Conservation (phyloP, 140 eudicot species). For the Anethum foeniculum region DNA sequence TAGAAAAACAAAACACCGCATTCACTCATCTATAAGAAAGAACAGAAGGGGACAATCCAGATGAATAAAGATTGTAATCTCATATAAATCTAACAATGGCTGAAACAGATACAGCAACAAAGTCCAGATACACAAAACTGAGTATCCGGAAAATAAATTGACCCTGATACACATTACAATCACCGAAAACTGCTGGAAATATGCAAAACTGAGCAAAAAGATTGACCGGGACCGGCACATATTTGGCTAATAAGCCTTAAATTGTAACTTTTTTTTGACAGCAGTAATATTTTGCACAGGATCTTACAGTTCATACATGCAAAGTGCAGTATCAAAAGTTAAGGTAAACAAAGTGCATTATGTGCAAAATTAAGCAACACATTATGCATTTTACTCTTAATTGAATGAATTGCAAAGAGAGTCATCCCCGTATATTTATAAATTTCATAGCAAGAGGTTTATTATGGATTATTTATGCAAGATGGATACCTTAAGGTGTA, state of each 20-base stretch:
- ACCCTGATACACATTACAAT: neutral
- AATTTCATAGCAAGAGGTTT: neutral
- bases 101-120: neutral
- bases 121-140: neutral
- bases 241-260: neutral
- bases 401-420: neutral
- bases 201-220: neutral
- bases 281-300: neutral
- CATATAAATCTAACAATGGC: neutral
- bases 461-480: neutral
- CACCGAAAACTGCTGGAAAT: neutral
- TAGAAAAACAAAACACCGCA: neutral
- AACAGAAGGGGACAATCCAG: neutral
- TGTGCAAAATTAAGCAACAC: neutral
- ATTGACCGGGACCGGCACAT: neutral
- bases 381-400: neutral
- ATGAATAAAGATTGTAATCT: neutral
- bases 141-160: neutral
- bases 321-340: neutral
- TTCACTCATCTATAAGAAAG: neutral
- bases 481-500: conserved; percentile 63
- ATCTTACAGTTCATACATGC: neutral
- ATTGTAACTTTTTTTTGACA: neutral
- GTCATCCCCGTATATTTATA: neutral
- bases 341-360: neutral